Evolutionary conservation across 768 basidiomycete species (phyloP).

Genomic region (Xerocomellus dryophilus): DNA sequence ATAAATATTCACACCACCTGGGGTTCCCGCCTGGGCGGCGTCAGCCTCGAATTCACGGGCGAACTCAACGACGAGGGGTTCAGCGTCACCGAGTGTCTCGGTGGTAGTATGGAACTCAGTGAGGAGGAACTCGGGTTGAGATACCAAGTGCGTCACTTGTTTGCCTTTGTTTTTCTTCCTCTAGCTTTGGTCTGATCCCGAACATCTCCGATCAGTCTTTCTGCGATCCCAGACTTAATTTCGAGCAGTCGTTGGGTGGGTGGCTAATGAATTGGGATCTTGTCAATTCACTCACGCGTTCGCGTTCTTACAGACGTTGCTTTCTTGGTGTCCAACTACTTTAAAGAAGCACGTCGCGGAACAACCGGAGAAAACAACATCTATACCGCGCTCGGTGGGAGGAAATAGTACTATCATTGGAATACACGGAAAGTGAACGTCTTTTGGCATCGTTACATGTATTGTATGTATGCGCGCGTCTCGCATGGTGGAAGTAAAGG

Average conservation of each 20-base stretch:
- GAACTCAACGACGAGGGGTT: conserved; percentile 88
- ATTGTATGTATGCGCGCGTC: neutral
- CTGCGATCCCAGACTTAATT: conserved; percentile 92
- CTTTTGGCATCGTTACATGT: conserved; percentile 6
- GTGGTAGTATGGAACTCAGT: conserved; percentile 91
- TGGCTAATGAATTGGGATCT: neutral
- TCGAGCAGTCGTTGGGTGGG: conserved; percentile 90
- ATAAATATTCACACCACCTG: conserved; percentile 75
- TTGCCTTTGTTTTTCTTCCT: neutral
- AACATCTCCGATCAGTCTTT: conserved; percentile 55
- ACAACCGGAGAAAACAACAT: conserved; percentile 20
- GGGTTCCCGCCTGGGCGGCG: conserved; percentile 74
- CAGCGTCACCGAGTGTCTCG: conserved; percentile 94
- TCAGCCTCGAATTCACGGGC: conserved; percentile 90
- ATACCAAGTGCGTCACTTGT: conserved; percentile 61
- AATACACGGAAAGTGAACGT: conserved; percentile 5
- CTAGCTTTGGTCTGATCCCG: neutral
- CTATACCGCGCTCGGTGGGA: conserved; percentile 32
- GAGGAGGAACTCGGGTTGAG: conserved; percentile 88
- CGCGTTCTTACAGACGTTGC: conserved; percentile 59
- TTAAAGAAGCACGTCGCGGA: conserved; percentile 63
- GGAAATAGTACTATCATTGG: conserved; percentile 7
- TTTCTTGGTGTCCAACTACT: conserved; percentile 78
- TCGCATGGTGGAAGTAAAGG: neutral
- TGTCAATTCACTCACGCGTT: neutral